phyloP scores from a whole-genome alignment of 1,139 yeast species.

The Sugiyamaella castrensis region DNA sequence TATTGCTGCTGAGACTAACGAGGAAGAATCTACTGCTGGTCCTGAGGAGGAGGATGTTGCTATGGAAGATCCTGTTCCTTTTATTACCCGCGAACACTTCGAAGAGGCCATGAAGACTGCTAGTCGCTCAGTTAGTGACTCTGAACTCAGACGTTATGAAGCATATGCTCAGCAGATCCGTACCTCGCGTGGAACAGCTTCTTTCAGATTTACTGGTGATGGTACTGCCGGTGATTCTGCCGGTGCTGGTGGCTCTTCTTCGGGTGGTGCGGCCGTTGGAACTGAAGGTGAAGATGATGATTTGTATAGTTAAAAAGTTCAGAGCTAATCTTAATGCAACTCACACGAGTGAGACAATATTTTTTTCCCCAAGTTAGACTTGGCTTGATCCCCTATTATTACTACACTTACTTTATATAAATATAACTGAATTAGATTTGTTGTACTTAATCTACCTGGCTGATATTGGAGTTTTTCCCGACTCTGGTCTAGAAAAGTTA shows the following conservation, averaged over 20 bases:
- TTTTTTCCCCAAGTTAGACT: no score
- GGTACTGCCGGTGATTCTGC: slow-evolving; percentile 34
- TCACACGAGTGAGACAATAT: no score
- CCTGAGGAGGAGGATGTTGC: slow-evolving; percentile 56
- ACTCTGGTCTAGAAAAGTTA: background rate
- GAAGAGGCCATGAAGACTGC: slow-evolving; percentile 99
- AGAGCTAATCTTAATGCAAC: background rate
- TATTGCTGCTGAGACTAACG: slow-evolving; percentile 47
- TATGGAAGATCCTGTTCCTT: slow-evolving; percentile 91
- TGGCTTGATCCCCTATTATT: slow-evolving; percentile 1
- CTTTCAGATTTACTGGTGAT: slow-evolving; percentile 41
- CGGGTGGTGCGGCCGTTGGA: slow-evolving; percentile 53
- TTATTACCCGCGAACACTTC: slow-evolving; percentile 84
- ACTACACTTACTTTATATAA: slow-evolving; percentile 1
- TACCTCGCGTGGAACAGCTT: slow-evolving; percentile 82
- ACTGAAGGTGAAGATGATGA: slow-evolving; percentile 91
- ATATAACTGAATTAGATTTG: slow-evolving; percentile 8
- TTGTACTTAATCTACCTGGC: background rate
- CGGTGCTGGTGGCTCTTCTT: slow-evolving; percentile 32
- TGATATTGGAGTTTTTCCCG: background rate
- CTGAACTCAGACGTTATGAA: slow-evolving; percentile 97
- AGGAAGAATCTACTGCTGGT: slow-evolving; percentile 49
- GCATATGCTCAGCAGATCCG: slow-evolving; percentile 96
- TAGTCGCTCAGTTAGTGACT: slow-evolving; percentile 92
- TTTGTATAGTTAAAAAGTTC: slow-evolving; percentile 61